A percentile compares a stretch with the other conserved stretches of the same genome.
phyloP scores from a whole-genome alignment of 2,329 filamentous ascomycete species.

The Botrytis sinoallii region DNA sequence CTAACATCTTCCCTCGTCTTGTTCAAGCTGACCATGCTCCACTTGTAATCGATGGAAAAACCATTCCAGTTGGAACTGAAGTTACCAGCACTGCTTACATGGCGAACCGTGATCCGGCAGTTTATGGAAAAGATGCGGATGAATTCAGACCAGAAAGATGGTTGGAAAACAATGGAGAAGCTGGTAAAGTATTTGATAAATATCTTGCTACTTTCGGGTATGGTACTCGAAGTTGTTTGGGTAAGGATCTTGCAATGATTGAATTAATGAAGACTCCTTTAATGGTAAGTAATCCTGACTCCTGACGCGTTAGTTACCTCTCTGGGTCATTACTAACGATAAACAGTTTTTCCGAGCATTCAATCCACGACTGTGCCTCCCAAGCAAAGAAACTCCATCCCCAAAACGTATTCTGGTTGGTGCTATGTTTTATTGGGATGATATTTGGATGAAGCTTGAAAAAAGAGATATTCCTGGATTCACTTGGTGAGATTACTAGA shows the following conservation, averaged over 20 bases:
- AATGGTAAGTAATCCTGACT: background rate
- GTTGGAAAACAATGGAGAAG: conserved; percentile 14
- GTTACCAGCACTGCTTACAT: conserved; percentile 15
- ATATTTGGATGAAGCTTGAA: conserved; percentile 13
- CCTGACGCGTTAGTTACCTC: background rate
- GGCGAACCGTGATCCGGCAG: conserved; percentile 12
- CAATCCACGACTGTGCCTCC: conserved; percentile 1
- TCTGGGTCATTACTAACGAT: background rate
- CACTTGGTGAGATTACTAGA: background rate
- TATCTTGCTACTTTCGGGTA: conserved; percentile 18
- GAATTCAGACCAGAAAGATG: conserved; percentile 17
- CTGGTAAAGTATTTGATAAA: conserved; percentile 13
- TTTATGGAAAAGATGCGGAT: conserved; percentile 15
- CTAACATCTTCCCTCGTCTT: conserved; percentile 14
- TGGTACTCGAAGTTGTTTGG: conserved; percentile 16
- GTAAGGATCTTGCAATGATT: conserved; percentile 15
- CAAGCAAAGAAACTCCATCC: conserved; percentile 14
- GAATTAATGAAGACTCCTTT: conserved; percentile 17
- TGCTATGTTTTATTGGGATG: conserved; percentile 17
- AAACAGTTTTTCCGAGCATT: conserved; percentile 16
- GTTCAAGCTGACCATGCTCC: conserved; percentile 7
- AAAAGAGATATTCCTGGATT: conserved; percentile 10
- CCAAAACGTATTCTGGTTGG: conserved; percentile 15
- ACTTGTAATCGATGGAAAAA: conserved; percentile 14
- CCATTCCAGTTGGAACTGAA: conserved; percentile 11